Conservation (phyloP, 805 yeast genomes). For the Candida methanosorbosa region DNA sequence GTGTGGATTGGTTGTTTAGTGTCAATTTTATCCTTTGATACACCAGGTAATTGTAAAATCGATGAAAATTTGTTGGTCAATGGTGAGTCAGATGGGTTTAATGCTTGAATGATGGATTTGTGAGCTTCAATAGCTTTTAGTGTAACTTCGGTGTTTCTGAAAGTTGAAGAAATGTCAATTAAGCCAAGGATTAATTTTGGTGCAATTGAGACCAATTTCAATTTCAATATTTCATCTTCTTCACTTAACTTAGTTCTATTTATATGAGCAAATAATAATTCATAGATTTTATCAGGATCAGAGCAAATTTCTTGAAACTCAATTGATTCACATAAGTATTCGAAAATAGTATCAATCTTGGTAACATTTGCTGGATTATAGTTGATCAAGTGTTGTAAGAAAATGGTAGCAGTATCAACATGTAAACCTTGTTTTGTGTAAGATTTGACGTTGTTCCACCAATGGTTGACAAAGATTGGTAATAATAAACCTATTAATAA, state of each 20-base stretch:
- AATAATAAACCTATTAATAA: constrained; percentile 65
- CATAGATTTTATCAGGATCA: constrained; percentile 37
- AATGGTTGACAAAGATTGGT: constrained; percentile 72
- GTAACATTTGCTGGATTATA: constrained; percentile 61
- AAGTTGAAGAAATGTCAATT: constrained; percentile 72
- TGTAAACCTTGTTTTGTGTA: constrained; percentile 79
- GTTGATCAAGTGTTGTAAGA: constrained; percentile 66
- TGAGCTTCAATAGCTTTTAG: constrained; percentile 54
- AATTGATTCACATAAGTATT: constrained; percentile 53
- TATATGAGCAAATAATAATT: constrained; percentile 49
- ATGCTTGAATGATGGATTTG: constrained; percentile 70
- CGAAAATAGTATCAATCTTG: constrained; percentile 46
- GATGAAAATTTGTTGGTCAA: constrained; percentile 44
- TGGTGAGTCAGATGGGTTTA: constrained; percentile 31
- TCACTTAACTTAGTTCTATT: constrained; percentile 33
- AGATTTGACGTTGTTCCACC: constrained; percentile 84
- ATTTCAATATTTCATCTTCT: constrained; percentile 32
- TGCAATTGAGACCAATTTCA: constrained; percentile 51
- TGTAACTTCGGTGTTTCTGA: constrained; percentile 65
- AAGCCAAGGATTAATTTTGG: constrained; percentile 64
- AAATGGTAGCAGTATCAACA: constrained; percentile 72
- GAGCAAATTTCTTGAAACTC: constrained; percentile 47
- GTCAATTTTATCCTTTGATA: constrained; percentile 40
- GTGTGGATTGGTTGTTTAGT: constrained; percentile 45
- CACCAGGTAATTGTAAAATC: constrained; percentile 75